These are phyloP conservation scores for Ogataea parapolymorpha DNA, from an alignment of 805 yeast genomes.

Conservation along the genomic window DNA sequence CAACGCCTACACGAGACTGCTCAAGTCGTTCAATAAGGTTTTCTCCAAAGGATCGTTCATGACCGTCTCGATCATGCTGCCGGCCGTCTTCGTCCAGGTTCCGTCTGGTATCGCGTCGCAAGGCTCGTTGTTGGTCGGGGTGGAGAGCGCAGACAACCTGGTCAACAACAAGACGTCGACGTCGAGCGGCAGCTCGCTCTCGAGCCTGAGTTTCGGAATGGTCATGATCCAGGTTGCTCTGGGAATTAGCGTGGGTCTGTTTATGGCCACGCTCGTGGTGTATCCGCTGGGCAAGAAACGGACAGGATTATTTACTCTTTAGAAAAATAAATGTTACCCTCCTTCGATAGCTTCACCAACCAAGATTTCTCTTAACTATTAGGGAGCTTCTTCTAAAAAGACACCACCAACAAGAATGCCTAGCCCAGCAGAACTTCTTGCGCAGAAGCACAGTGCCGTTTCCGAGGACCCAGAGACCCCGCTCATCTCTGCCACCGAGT, in stretches of 20 bases:
- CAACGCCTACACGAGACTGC: conserved; percentile 80
- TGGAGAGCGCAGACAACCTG: conserved; percentile 67
- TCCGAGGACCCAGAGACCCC: conserved; percentile 16
- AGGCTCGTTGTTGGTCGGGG: conserved; percentile 78
- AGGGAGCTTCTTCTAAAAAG: conserved; percentile 1
- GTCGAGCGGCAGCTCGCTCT: conserved; percentile 8
- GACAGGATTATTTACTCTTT: conserved; percentile 82
- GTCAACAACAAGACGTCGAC: conserved; percentile 29
- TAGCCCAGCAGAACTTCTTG: conserved; percentile 40
- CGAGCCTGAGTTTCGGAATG: conserved; percentile 58
- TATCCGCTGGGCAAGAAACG: conserved; percentile 91
- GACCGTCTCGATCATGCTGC: conserved; percentile 94
- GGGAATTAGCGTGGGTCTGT: conserved; percentile 91
- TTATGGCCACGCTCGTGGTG: conserved; percentile 84
- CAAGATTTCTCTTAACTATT: conserved; percentile 1
- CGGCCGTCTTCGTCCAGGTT: conserved; percentile 91
- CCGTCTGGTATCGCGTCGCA: conserved; percentile 95
- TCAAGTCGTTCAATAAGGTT: conserved; percentile 54
- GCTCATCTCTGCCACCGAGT: conserved; percentile 15
- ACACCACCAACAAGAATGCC: conserved; percentile 27
- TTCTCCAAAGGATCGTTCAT: conserved; percentile 37
- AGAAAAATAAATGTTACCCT: conserved; percentile 13
- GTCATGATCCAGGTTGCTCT: conserved; percentile 91
- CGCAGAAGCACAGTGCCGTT: conserved; percentile 33
- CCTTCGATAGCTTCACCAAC: conserved; percentile 3